Evolutionary conservation across 2,329 filamentous ascomycete genomes (phyloP), one percentile per base, ranked within the genome.

Genomic region (Claviceps sp.): DNA sequence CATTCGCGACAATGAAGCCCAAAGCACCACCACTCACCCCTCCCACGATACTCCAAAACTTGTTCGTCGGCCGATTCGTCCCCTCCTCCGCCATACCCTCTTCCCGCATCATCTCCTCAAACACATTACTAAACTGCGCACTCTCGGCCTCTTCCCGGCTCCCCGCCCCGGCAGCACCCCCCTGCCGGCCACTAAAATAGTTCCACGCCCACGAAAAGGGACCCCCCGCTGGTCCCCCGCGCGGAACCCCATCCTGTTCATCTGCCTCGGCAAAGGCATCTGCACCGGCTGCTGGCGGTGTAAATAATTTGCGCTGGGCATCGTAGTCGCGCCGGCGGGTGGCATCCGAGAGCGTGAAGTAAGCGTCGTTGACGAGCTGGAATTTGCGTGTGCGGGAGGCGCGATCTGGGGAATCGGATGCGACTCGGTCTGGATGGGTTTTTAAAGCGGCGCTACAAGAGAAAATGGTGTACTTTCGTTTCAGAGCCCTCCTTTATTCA

Each of bases 1-100:
- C 81, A 65, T 97, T 97, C 30, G 85, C 93, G 26, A 97, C 78
- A 59, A 98, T 98, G 67, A 97, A 97, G 0, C 93, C 93, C 66
- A 98, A 78, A 2, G 88, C 87, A 13, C 85, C 91, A 37, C 93
- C 93, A 63, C 88, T 93, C 42, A 91, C 67, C 1, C 88, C 89
- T 3, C 93, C 93, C 1, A 96, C 65, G 56, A 96, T 68, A 52
- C 82, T 78, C 91, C 93, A 98, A 68, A 98, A 95, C 59, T 82
- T 82, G 55, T 79, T 75, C 2, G 82, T 91, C 1, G 76, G 76
- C 47, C 67, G 63, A 47, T 75, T 78, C 18, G 77, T 76, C 4
- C 75, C 73, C 13, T 79, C 78, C 60, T 90, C 86, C 0, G 87
- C 86, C 76, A 97, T 80, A 58, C 88, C 78, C 70, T 96, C 77